Percentiles rank a stretch among this genome's conserved stretches.
phyloP scores from a whole-genome alignment of 768 basidiomycete genomes.

The Termitomyces sp. region DNA sequence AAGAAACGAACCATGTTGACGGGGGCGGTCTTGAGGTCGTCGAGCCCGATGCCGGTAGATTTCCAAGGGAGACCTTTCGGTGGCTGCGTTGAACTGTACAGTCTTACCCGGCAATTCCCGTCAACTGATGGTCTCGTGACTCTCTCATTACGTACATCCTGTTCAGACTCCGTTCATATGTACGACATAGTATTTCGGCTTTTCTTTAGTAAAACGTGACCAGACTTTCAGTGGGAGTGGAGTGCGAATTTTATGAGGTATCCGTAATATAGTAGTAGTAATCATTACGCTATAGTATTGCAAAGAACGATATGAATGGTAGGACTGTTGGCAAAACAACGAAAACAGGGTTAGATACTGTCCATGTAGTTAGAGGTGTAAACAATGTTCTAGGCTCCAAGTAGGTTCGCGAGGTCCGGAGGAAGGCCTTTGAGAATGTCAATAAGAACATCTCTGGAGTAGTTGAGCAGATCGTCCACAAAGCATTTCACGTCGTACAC shows the following conservation, averaged over 20 bases:
- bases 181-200: too few relatives aligned
- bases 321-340: slow-evolving; percentile 18
- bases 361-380: slow-evolving; percentile 18
- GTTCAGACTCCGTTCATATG: too few relatives aligned
- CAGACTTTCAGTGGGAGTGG: too few relatives aligned
- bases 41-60: slow-evolving; percentile 29
- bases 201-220: too few relatives aligned
- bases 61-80: slow-evolving; percentile 14
- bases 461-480: slow-evolving; percentile 44
- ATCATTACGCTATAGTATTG: not conserved
- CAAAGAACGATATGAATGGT: slow-evolving; percentile 4
- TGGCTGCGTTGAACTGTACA: slow-evolving; percentile 38
- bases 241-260: not conserved
- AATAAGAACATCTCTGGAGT: slow-evolving; percentile 43
- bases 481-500: slow-evolving; percentile 58
- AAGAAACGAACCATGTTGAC: slow-evolving; percentile 15
- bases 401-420: slow-evolving; percentile 26
- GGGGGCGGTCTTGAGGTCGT: slow-evolving; percentile 31
- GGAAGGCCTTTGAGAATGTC: slow-evolving; percentile 35
- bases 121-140: slow-evolving; percentile 5
- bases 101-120: slow-evolving; percentile 38
- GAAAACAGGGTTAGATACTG: slow-evolving; percentile 14
- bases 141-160: too few relatives aligned
- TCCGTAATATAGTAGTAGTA: not conserved
- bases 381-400: slow-evolving; percentile 17